Evolutionary conservation across 805 yeast species (phyloP), one percentile per base, ranked within the genome.

Genomic region (Starmera pachycereana): DNA sequence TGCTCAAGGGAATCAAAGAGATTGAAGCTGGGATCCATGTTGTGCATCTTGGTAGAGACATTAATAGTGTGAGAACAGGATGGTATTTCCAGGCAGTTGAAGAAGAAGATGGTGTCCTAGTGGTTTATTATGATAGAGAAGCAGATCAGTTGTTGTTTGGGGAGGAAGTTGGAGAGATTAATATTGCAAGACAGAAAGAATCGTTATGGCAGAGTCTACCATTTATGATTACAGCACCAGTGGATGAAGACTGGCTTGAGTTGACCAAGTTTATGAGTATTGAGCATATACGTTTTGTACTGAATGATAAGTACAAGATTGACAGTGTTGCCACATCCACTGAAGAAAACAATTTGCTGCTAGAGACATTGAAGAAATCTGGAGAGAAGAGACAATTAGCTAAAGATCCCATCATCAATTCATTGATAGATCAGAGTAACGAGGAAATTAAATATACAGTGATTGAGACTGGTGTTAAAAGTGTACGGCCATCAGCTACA

Each of bases 1-100:
- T 57, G 3, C 58, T 73, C 19, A 60, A 56, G 41, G 85, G 85
- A 1, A 63, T 79, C 45, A 76, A 75, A 45, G 54, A 58, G 13
- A 58, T 79, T 4, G 66, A 74, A 0, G 42, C 53, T 4, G 85
- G 85, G 0, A 36, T 66, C 0, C 86, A 79, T 53, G 54, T 76
- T 2, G 47, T 78, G 11, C 85, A 79, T 54, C 67, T 71, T 57
- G 70, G 74, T 0, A 55, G 56, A 33, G 56, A 51, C 38, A 45
- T 51, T 6, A 38, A 50, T 32, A 73, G 63, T 48, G 56, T 61
- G 47, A 62, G 67, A 41, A 47, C 53, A 40, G 81, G 79, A 4
- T 54, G 53, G 49, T 62, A 48, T 50, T 37, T 65, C 13, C 44
- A 49, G n/a, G 59, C 69, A 22, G 32, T 44, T 11, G 67, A 65